These are phyloP conservation scores for Pseudogymnoascus sp. DNA, from an alignment of 2,329 filamentous ascomycete genomes.

Conservation along the genomic window DNA sequence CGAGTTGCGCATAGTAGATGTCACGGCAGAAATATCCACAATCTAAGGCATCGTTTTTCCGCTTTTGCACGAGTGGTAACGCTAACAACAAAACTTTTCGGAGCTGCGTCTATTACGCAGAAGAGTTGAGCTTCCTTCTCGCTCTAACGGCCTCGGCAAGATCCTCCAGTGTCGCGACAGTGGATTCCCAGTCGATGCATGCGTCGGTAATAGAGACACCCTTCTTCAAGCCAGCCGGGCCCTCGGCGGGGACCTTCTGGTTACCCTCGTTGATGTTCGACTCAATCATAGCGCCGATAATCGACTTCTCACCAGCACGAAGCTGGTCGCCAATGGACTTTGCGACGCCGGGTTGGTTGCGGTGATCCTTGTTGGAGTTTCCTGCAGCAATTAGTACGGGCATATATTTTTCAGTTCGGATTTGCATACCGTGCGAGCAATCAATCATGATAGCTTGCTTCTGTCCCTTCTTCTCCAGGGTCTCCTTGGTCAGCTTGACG, in stretches of 20 bases:
- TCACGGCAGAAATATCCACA: constrained; percentile 3
- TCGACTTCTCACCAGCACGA: constrained; percentile 74
- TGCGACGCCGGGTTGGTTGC: constrained; percentile 93
- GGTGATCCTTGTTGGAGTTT: constrained; percentile 95
- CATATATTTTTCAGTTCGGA: not conserved
- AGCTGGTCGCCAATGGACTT: constrained; percentile 76
- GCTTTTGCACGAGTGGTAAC: not conserved
- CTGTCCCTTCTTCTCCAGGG: constrained; percentile 72
- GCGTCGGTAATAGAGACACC: constrained; percentile 94
- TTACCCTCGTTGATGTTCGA: constrained; percentile 90
- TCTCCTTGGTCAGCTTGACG: constrained; percentile 71
- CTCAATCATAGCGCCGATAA: constrained; percentile 98
- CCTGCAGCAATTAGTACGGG: constrained; percentile 40
- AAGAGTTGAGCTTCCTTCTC: constrained; percentile 47
- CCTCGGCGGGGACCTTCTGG: constrained; percentile 81
- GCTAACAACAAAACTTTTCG: constrained; percentile 8
- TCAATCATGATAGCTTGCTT: constrained; percentile 93
- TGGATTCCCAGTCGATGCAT: constrained; percentile 89
- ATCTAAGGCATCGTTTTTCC: not conserved
- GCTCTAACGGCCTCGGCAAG: constrained; percentile 76
- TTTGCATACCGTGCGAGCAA: constrained; percentile 77
- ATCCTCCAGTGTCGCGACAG: constrained; percentile 72
- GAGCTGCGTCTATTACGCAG: not conserved
- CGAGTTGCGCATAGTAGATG: not conserved
- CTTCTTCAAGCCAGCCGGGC: constrained; percentile 69